These are phyloP conservation scores for Aspergillus hortae DNA, from an alignment of 2,329 filamentous ascomycete species.

Conservation along the genomic window DNA sequence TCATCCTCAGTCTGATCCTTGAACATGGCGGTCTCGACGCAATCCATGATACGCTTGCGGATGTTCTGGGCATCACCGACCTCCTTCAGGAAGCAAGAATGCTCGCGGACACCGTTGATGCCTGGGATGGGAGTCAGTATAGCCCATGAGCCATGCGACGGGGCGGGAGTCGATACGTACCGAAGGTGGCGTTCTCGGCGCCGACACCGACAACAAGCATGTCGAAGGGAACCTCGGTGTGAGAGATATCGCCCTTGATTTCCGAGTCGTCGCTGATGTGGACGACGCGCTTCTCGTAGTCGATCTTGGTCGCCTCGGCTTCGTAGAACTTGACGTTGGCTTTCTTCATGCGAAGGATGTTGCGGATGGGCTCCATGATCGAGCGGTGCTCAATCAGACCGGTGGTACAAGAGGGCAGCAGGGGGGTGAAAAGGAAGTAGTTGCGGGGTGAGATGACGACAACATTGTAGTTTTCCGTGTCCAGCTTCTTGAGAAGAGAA, in stretches of 20 bases:
- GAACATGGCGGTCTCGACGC: constrained; percentile 96
- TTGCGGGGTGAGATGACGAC: constrained; percentile 96
- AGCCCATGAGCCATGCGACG: background rate
- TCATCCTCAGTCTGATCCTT: constrained; percentile 90
- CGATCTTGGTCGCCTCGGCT: constrained; percentile 93
- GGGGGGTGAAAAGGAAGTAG: constrained; percentile 98
- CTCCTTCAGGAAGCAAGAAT: constrained; percentile 98
- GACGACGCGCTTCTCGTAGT: constrained; percentile 83
- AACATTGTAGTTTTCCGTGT: constrained; percentile 99
- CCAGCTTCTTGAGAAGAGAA: constrained; percentile 95
- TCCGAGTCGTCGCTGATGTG: constrained; percentile 90
- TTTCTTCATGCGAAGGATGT: constrained; percentile 93
- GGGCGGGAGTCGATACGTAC: constrained; percentile 41
- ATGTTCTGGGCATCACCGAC: constrained; percentile 94
- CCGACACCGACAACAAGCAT: constrained; percentile 97
- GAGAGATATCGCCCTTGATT: constrained; percentile 74
- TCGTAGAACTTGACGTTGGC: constrained; percentile 94
- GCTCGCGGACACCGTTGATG: constrained; percentile 89
- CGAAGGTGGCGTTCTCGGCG: constrained; percentile 97
- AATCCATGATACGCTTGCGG: constrained; percentile 99
- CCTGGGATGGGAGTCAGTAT: constrained; percentile 36
- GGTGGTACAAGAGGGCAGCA: constrained; percentile 95
- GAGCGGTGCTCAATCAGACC: constrained; percentile 97
- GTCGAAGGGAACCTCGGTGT: constrained; percentile 93
- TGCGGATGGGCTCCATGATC: constrained; percentile 98